Base-by-base conservation (phyloP, 345 rosid genomes). In the Balakata baccata region DNA sequence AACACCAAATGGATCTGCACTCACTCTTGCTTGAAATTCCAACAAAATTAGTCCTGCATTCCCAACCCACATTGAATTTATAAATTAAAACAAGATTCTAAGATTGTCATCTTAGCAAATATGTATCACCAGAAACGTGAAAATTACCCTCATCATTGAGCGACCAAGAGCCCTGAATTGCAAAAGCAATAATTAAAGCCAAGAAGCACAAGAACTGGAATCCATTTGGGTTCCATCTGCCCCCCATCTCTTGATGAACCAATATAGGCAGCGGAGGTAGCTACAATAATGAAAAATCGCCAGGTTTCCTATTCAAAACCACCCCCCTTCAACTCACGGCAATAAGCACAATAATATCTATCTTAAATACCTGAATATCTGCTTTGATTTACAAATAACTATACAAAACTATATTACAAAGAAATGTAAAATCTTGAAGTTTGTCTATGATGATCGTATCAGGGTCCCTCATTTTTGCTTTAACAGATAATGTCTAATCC, bases 1-100 rank as follows among this genome's bases (percentile, higher is more conserved):
- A 61, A 81, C 88, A 80, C 85, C 90, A 72, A 79, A 74, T 66
- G 96, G 94, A 86, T 95, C 97, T n/a, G 84, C 83, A 64, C 74
- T 66, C 70, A 92, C 88, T 67, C 76, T 81, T 65, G 75, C 82
- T 46, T 86, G 87, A 80, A 95, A 89, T 78, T 87, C 81, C 85
- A 92, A 78, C 85, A 95, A 81, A 60, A 84, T 77, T 50, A 85
- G 74, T 38, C 94, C 98, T 95, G 86, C 84, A 85, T 64, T 67
- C 65, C 46, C 74, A 65, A 25, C 57, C 29, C 80, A 66, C 64
- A 68, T 65, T 70, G 65, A 81, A 57, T 38, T 39, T 59, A 78
- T 9, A 12, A 3, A 59, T 11, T 11, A 64, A 2, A 69, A n/a
- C 47, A 8, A 13, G 34, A 38, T 68, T 13, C 56, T 69, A 61